These are phyloP conservation scores for Tetrastigma voinierianum DNA, from an alignment of 164 flowering plant species.

Conservation along the genomic window DNA sequence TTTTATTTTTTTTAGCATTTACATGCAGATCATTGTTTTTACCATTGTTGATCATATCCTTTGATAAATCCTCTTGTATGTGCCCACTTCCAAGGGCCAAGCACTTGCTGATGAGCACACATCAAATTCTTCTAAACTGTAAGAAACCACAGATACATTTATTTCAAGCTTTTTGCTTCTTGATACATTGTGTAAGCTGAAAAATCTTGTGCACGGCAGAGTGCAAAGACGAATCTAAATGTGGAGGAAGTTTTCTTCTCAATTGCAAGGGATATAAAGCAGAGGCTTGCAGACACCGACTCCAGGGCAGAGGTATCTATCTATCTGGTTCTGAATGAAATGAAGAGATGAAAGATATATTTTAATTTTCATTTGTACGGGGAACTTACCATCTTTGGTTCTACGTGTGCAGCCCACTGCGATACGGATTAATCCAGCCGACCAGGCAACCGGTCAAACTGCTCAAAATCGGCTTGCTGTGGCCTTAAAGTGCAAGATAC, in stretches of 20 bases:
- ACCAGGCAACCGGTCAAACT: constrained; percentile 31
- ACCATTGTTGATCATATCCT: background rate
- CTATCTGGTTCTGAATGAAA: background rate
- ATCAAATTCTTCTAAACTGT: constrained; percentile 82
- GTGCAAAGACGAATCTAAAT: constrained; percentile 80
- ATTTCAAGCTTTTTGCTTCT: background rate
- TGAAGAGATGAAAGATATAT: background rate
- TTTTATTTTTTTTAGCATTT: background rate
- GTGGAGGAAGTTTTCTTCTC: constrained; percentile 85
- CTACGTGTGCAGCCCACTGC: constrained; percentile 36
- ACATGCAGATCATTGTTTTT: background rate
- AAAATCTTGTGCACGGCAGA: constrained; percentile 35
- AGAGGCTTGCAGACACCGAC: constrained; percentile 73
- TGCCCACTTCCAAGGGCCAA: constrained; percentile 81
- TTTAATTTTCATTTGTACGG: background rate
- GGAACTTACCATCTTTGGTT: background rate
- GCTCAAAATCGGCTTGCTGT: constrained; percentile 58
- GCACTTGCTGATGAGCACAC: constrained; percentile 84
- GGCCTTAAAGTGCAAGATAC: constrained; percentile 27
- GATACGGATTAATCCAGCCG: constrained; percentile 47
- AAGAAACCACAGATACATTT: constrained; percentile 19
- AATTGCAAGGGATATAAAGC: constrained; percentile 83
- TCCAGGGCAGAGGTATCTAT: constrained; percentile 59
- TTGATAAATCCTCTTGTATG: constrained; percentile 37
- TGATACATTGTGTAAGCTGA: constrained; percentile 2